These are phyloP conservation scores for Candida sakaeoensis DNA, from an alignment of 805 yeast genomes.

Conservation along the genomic window DNA sequence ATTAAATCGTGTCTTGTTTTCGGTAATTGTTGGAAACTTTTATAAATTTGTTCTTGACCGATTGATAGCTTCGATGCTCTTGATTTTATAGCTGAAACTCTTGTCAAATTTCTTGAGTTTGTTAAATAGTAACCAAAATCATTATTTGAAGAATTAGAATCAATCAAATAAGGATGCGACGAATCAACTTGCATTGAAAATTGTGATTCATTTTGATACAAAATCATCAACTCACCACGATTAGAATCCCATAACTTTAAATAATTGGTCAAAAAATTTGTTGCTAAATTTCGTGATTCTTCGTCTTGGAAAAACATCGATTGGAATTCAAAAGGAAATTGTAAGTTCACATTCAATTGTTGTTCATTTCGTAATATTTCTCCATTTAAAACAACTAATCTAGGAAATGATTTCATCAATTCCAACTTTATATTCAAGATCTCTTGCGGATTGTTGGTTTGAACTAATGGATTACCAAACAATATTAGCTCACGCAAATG, in stretches of 20 bases:
- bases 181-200: constrained; percentile 80
- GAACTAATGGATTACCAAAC: constrained; percentile 70
- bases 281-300: constrained; percentile 64
- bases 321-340: constrained; percentile 56
- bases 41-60: constrained; percentile 67
- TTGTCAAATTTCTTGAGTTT: constrained; percentile 71
- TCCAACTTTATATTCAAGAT: constrained; percentile 51
- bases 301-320: constrained; percentile 78
- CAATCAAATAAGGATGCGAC: constrained; percentile 50
- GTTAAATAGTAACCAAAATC: constrained; percentile 66
- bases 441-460: constrained; percentile 20
- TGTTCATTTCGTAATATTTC: constrained; percentile 70
- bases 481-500: constrained; percentile 73
- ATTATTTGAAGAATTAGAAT: constrained; percentile 15
- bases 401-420: constrained; percentile 72
- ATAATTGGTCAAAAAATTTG: constrained; percentile 75
- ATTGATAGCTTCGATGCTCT: constrained; percentile 56
- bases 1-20: constrained; percentile 67
- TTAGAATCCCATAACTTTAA: constrained; percentile 79
- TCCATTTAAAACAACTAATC: constrained; percentile 74
- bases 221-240: constrained; percentile 60
- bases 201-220: constrained; percentile 81
- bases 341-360: constrained; percentile 48
- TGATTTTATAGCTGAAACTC: constrained; percentile 52
- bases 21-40: constrained; percentile 68